Conservation (phyloP, 2,329 filamentous ascomycete species). For the Curvularia hawaiiensis region DNA sequence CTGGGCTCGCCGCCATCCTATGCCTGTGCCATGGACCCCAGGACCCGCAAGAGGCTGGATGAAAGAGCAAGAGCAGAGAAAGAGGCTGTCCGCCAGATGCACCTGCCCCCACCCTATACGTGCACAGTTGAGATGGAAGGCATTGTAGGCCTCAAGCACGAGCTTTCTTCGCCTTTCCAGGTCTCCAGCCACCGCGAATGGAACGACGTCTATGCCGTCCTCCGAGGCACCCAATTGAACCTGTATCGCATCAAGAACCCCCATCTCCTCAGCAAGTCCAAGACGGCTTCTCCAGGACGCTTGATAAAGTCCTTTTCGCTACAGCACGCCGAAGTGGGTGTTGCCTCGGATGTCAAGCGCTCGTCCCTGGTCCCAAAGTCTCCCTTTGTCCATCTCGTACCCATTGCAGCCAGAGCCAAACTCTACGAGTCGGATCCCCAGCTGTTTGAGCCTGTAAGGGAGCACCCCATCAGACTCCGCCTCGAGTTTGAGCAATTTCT, state of each 20-base stretch:
- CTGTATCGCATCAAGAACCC: conserved; percentile 68
- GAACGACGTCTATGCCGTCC: conserved; percentile 65
- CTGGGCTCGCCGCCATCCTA: conserved; percentile 41
- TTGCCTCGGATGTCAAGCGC: conserved; percentile 75
- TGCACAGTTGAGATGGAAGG: conserved; percentile 44
- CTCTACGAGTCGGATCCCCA: conserved; percentile 54
- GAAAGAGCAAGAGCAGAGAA: conserved; percentile 30
- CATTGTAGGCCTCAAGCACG: conserved; percentile 62
- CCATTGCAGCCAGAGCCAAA: conserved; percentile 46
- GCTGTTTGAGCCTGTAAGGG: conserved; percentile 52
- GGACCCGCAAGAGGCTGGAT: conserved; percentile 28
- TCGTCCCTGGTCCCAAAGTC: conserved; percentile 50
- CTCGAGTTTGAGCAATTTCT: conserved; percentile 77
- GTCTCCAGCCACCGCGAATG: conserved; percentile 67
- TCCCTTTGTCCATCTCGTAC: conserved; percentile 53
- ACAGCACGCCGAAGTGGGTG: conserved; percentile 75
- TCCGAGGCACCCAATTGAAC: conserved; percentile 71
- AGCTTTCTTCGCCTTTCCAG: conserved; percentile 69
- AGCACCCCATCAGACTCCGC: conserved; percentile 72
- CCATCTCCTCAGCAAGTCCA: conserved; percentile 49
- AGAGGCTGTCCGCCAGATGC: conserved; percentile 19
- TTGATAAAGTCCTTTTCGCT: conserved; percentile 72
- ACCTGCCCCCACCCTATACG: conserved; percentile 42
- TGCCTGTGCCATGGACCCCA: conserved; percentile 30
- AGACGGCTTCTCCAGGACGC: conserved; percentile 60